Evolutionary conservation across 441 rosid genomes (phyloP).

Genomic region (Lepidium campestre): DNA sequence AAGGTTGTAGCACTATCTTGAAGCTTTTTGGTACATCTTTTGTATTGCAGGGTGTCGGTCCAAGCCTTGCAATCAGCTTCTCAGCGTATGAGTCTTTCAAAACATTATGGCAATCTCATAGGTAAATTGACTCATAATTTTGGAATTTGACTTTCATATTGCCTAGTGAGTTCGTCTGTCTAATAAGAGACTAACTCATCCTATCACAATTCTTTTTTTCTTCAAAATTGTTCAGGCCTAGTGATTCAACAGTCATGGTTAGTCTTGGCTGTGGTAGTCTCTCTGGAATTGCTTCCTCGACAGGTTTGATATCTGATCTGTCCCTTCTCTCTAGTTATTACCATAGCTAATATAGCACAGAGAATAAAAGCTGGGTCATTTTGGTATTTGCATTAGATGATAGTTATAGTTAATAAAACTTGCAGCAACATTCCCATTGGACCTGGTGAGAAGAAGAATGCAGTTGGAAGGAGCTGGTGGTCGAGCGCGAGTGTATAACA

Average conservation of each 20-base stretch:
- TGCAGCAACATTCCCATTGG: constrained; percentile 87
- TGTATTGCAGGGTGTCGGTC: constrained; percentile 77
- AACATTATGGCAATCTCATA: constrained; percentile 60
- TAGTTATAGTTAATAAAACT: constrained; percentile 15
- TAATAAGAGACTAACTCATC: not conserved
- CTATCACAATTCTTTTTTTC: not conserved
- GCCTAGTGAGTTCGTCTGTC: not conserved
- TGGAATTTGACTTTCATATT: not conserved
- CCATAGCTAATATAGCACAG: not conserved
- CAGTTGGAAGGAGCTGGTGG: constrained; percentile 95
- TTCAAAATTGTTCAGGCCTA: constrained; percentile 43
- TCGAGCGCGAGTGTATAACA: constrained; percentile 63
- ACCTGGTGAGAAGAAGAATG: constrained; percentile 95
- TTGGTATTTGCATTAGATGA: not conserved
- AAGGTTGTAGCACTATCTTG: not conserved
- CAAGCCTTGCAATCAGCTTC: constrained; percentile 86
- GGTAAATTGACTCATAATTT: constrained; percentile 35
- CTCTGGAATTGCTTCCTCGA: constrained; percentile 89
- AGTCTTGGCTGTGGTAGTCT: constrained; percentile 93
- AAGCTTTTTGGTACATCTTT: not conserved
- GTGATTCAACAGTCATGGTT: constrained; percentile 55
- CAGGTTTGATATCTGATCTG: constrained; percentile 40
- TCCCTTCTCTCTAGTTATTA: not conserved
- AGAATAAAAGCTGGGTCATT: not conserved
- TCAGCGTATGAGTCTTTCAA: constrained; percentile 69